Evolutionary conservation across 768 basidiomycete species (phyloP).

Genomic region (Naematelia aurantialba): DNA sequence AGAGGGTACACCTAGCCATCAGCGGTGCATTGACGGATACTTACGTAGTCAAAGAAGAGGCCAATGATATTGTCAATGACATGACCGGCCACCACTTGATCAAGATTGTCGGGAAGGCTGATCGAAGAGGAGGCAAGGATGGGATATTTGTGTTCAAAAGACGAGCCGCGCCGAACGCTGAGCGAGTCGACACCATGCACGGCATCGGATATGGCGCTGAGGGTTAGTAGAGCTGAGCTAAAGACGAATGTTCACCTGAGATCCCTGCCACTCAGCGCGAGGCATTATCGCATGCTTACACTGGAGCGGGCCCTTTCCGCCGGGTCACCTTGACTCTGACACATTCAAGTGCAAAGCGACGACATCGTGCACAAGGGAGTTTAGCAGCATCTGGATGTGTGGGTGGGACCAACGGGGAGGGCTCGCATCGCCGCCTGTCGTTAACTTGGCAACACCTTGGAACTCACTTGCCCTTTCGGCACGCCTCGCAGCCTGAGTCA

Average conservation of each 20-base stretch:
- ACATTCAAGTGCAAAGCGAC: slow-evolving; percentile 40
- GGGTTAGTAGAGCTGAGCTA: slow-evolving; percentile 7
- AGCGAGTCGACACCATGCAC: slow-evolving; percentile 21
- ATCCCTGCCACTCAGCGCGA: slow-evolving; percentile 9
- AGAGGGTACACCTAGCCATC: slow-evolving; percentile 68
- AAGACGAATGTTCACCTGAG: slow-evolving; percentile 15
- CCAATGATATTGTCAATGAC: slow-evolving; percentile 32
- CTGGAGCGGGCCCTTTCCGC: slow-evolving; percentile 39
- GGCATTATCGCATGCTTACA: slow-evolving; percentile 21
- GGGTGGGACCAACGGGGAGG: slow-evolving; percentile 38
- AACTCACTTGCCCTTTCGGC: slow-evolving; percentile 40
- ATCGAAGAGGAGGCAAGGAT: slow-evolving; percentile 10
- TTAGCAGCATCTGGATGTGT: slow-evolving; percentile 38
- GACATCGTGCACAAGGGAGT: slow-evolving; percentile 39
- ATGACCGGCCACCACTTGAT: slow-evolving; percentile 29
- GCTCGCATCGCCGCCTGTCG: slow-evolving; percentile 37
- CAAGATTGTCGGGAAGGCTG: slow-evolving; percentile 25
- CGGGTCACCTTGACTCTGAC: slow-evolving; percentile 23
- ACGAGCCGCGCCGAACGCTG: not conserved
- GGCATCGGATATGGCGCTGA: slow-evolving; percentile 37
- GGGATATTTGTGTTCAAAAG: slow-evolving; percentile 6
- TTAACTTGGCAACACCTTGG: not conserved
- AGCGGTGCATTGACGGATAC: slow-evolving; percentile 1
- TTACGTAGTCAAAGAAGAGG: slow-evolving; percentile 41
- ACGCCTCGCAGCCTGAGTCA: slow-evolving; percentile 38